Percentiles rank a stretch among this genome's conserved stretches.
phyloP scores from a whole-genome alignment of 768 basidiomycete genomes.

The Lactifluus piperatus region DNA sequence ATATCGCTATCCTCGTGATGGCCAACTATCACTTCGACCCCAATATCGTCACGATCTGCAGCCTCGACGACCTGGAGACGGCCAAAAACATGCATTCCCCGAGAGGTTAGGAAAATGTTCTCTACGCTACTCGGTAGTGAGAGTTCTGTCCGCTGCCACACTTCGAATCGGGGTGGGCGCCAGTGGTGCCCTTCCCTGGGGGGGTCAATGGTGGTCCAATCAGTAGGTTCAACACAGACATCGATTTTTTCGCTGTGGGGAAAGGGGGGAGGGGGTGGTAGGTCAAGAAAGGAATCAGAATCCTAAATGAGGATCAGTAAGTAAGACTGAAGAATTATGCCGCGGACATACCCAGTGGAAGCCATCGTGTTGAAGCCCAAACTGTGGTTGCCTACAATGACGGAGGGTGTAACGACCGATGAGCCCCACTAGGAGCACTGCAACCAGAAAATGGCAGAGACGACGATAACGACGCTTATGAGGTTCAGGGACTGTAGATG shows the following conservation, averaged over 20 bases:
- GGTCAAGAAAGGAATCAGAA: not conserved
- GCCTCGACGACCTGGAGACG: not conserved
- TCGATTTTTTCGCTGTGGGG: not conserved
- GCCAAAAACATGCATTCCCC: not conserved
- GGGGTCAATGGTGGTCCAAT: slow-evolving; percentile 2
- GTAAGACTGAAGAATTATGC: not conserved
- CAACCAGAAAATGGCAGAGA: not conserved
- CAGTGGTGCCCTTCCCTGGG: accelerated
- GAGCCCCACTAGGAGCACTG: not conserved
- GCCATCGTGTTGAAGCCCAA: not conserved
- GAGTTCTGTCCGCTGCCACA: slow-evolving; percentile 2
- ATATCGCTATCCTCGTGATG: not conserved
- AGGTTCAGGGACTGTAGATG: not conserved
- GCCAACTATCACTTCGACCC: slow-evolving; percentile 10
- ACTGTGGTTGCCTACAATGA: not conserved
- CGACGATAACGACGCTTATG: not conserved
- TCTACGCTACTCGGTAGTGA: slow-evolving; percentile 1
- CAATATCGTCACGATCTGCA: slow-evolving; percentile 8
- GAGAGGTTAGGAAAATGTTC: slow-evolving; percentile 8
- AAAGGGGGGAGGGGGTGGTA: not conserved
- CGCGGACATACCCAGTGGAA: not conserved
- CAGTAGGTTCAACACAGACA: not conserved
- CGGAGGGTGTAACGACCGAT: not conserved
- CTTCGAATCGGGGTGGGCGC: not conserved
- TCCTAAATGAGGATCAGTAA: not conserved